phyloP scores from a whole-genome alignment of 176 grass and related monocot genomes.

The Saccharum spontaneum region DNA sequence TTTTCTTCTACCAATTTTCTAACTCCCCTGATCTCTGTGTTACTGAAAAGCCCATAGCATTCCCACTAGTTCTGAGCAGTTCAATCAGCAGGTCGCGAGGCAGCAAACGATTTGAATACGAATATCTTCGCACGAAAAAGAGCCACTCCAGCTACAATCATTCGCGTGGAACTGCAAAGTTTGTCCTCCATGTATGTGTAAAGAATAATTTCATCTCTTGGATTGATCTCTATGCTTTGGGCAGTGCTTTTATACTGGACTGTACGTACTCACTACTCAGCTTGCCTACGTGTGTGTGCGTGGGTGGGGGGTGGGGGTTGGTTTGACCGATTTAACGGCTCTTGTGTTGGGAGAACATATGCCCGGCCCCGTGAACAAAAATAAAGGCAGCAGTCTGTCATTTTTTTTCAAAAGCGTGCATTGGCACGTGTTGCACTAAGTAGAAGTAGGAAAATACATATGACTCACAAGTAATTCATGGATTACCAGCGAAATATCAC shows the following conservation, averaged over 20 bases:
- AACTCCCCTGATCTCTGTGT: no score
- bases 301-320: no score
- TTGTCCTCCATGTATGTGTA: background rate
- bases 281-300: no score
- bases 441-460: no score
- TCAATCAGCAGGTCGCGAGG: background rate
- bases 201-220: background rate
- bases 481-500: no score
- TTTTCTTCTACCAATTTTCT: no score
- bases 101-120: background rate
- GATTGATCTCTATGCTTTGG: background rate
- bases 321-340: conserved; percentile 45
- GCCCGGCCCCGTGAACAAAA: background rate
- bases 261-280: background rate
- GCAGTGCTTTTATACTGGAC: background rate
- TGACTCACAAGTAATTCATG: no score
- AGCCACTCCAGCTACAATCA: background rate
- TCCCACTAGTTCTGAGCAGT: background rate
- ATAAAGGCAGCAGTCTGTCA: background rate
- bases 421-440: no score
- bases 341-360: conserved; percentile 37
- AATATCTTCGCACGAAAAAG: background rate
- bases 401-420: no score
- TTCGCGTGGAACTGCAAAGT: conserved; percentile 27
- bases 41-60: background rate